These are phyloP conservation scores for Suillus occidentalis DNA, from an alignment of 768 basidiomycete species.

Conservation along the genomic window DNA sequence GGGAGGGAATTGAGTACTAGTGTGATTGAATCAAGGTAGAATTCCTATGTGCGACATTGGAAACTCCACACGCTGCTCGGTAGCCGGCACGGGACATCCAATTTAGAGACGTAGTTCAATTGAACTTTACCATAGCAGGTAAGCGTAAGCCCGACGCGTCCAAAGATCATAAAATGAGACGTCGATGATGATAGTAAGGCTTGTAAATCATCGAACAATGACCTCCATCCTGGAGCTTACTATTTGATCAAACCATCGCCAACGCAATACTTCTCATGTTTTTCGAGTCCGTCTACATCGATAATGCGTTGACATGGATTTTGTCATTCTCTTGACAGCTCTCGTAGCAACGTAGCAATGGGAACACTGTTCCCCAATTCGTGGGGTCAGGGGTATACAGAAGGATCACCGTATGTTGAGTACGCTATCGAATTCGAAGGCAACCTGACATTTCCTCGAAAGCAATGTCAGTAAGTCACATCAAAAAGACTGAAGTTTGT, in stretches of 20 bases:
- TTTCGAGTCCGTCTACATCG: no score
- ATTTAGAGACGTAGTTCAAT: background rate
- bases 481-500: conserved; percentile 50
- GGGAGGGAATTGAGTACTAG: background rate
- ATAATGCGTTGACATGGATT: background rate
- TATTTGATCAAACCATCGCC: no score
- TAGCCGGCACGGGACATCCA: background rate
- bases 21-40: background rate
- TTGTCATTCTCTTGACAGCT: no score
- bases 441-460: background rate
- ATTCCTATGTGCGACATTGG: background rate
- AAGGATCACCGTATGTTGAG: background rate
- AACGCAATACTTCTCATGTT: no score
- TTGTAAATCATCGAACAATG: no score
- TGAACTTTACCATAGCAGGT: background rate
- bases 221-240: no score
- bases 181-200: no score
- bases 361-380: background rate
- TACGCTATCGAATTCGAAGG: background rate
- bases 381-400: background rate
- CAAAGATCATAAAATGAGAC: no score
- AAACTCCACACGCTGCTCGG: background rate
- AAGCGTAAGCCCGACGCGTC: background rate
- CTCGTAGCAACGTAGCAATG: no score
- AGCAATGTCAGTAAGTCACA: background rate